Base-by-base conservation (phyloP, 768 basidiomycete genomes). In the Kwoniella heveanensis region DNA sequence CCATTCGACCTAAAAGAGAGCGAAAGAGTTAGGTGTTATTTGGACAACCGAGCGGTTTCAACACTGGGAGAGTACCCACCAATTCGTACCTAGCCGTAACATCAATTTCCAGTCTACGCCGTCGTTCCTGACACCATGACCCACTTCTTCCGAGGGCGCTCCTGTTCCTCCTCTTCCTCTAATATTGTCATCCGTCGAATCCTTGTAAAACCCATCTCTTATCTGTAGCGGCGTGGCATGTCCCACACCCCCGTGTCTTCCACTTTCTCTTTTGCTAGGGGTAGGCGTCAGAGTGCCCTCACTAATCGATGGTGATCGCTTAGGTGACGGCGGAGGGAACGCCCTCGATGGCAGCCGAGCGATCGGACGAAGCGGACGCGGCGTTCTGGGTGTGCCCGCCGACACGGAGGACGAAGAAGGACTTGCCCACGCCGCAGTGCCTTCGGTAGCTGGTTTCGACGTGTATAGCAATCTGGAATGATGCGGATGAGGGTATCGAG, bases 41-140 rank as follows among this genome's bases (percentile, higher is more conserved):
- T 67, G 59, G 65, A 59, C 39, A 36, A 29, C 25, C 51, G 52
- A 24, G 9, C 59, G 21, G 22, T 5, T 37, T n/a, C 4, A 30
- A 17, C 37, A 17, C 15, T 19, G 44, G 37, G 19, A 44, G 15
- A 17, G 27, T 26, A 57, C 72, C 2, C 37, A 75, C 79, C 79
- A 80, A 61, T 80, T 80, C 7, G 76, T 70, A 17, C 71, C 76
- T 22, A 80, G 66, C 19, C 72, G 57, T 55, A 77, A 56, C 68
- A 80, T 70, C 60, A 71, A 62, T 61, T 80, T 80, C 79, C 79
- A 80, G 56, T 80, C 79, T 6, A 78, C 68, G 0, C 72, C 74
- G 52, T 78, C 77, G 51, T 77, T 74, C 47, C 76, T 54, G 12
- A 77, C 64, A 4, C 76, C 76, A 22, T 65, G 61, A 8, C 76